Evolutionary conservation across 2,329 filamentous ascomycete species (phyloP).

Genomic region (Lizonia empirigonia): DNA sequence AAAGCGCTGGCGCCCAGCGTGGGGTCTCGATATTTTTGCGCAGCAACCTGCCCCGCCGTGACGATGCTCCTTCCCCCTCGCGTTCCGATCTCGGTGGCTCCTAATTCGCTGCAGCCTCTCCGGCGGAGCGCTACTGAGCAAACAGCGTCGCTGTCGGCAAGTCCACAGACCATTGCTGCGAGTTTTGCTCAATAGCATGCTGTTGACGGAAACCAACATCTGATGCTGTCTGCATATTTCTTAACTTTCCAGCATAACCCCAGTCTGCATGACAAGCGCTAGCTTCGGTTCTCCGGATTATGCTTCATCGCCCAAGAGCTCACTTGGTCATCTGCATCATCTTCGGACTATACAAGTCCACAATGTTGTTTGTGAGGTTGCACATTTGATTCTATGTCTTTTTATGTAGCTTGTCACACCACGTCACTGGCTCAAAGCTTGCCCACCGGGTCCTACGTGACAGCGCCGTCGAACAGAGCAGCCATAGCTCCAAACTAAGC

Average conservation of each 20-base stretch:
- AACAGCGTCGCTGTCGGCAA: background rate
- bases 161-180: background rate
- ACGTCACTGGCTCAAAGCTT: background rate
- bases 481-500: background rate
- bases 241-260: background rate
- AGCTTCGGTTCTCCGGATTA: slow-evolving; percentile 24
- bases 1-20: slow-evolving; percentile 22
- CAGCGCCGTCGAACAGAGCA: background rate
- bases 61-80: slow-evolving; percentile 17
- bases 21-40: slow-evolving; percentile 31
- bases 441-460: background rate
- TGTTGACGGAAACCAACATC: background rate
- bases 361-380: background rate
- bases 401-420: background rate
- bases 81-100: slow-evolving; percentile 15
- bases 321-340: background rate
- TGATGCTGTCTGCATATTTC: background rate
- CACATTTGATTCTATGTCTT: background rate
- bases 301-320: slow-evolving; percentile 1
- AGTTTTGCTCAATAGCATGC: background rate
- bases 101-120: slow-evolving; percentile 13
- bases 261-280: slow-evolving; percentile 15
- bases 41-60: slow-evolving; percentile 28
- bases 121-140: slow-evolving; percentile 8
- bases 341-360: background rate